Evolutionary conservation across 2,329 filamentous ascomycete genomes (phyloP), one percentile per base, ranked within the genome.

Genomic region (Penicillium sp.): DNA sequence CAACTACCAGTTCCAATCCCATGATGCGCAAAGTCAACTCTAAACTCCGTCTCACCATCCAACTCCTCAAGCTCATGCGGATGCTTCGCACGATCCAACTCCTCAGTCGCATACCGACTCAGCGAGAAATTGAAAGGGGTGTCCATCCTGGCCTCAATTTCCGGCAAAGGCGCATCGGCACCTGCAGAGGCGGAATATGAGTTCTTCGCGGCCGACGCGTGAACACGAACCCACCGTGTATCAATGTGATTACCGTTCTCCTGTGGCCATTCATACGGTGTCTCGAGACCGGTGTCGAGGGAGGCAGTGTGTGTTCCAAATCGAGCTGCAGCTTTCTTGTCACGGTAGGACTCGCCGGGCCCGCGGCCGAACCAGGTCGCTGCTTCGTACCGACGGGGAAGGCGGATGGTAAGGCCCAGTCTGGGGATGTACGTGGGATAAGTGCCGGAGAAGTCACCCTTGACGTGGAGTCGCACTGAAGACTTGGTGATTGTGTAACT

Each of bases 261-360:
- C 70, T 91, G 88, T 0, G 88, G 88, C 25, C 87, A 85, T 19
- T 91, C 88, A 67, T 89, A 90, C 0, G 80, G 78, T 0, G 82
- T 81, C 69, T 84, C 83, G 28, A 90, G 78, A 0, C 82, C 79
- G 0, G 25, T 48, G 6, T 54, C 42, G 25, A 62, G n/a, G 14
- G 57, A 42, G 4, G 80, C 77, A 1, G 87, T 75, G 0, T 79
- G 86, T 43, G 85, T 77, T 1, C 83, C 87, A 0, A 86, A 69
- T 1, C 76, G 77, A 65, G 88, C 85, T 1, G 85, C 83, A 13
- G 78, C 68, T 60, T 89, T 89, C 76, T 86, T 88, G 75, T 92
- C 89, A 16, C 78, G 76, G 77, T 91, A 92, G 11, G 81, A 84
- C 72, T 90, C 87, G 2, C 85, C 85, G 0, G 87, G 86, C 0